A percentile compares a stretch with the other conserved stretches of the same genome.
phyloP scores from a whole-genome alignment of 371 early-diverging fungal species.

The Actinomucor elegans region DNA sequence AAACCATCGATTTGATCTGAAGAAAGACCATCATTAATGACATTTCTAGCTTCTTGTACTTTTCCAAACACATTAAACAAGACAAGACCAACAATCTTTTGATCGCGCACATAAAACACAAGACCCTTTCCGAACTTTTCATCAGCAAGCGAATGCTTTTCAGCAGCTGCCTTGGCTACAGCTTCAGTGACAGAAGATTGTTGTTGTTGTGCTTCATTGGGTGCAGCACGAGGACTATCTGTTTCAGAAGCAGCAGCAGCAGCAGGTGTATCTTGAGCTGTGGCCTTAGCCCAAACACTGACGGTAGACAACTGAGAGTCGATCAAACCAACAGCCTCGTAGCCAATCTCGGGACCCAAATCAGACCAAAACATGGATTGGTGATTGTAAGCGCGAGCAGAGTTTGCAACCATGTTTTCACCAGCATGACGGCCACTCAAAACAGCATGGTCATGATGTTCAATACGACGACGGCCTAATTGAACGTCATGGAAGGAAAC shows the following conservation, averaged over 20 bases:
- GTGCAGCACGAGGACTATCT: constrained; percentile 33
- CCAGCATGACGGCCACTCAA: constrained; percentile 72
- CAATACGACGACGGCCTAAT: constrained; percentile 75
- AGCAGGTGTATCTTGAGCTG: constrained; percentile 50
- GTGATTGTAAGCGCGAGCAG: constrained; percentile 65
- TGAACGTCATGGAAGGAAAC: constrained; percentile 75
- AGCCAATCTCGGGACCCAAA: constrained; percentile 73
- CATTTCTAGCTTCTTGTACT: constrained; percentile 69
- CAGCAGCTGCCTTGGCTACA: constrained; percentile 27
- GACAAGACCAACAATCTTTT: constrained; percentile 67
- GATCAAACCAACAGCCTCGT: constrained; percentile 75
- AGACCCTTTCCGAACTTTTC: constrained; percentile 69
- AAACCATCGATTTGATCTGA: constrained; percentile 48
- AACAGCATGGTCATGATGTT: constrained; percentile 77
- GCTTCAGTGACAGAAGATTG: constrained; percentile 17
- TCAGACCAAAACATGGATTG: constrained; percentile 85
- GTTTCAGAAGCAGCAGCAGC: constrained; percentile 39
- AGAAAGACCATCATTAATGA: constrained; percentile 52
- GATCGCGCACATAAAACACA: constrained; percentile 68
- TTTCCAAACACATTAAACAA: constrained; percentile 74
- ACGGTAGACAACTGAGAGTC: constrained; percentile 70
- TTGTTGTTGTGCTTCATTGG: constrained; percentile 26
- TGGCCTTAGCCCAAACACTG: constrained; percentile 73
- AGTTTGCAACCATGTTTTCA: constrained; percentile 66
- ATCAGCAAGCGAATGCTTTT: constrained; percentile 23